These are phyloP conservation scores for Arxiozyma telluris DNA, from an alignment of 1,139 yeast genomes.

Conservation along the genomic window DNA sequence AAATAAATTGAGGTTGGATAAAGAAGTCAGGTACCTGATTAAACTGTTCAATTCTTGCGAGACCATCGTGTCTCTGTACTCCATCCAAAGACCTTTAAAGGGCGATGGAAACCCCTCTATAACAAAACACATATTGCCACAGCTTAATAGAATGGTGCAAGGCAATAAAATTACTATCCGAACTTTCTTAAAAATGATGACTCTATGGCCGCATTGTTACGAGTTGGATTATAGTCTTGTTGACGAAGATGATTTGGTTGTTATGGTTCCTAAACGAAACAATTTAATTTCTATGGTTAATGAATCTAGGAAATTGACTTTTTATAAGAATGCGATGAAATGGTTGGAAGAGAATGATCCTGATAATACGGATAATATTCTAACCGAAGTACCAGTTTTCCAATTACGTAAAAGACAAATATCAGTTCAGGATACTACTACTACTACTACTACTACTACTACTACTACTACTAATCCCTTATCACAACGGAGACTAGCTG, in stretches of 20 bases:
- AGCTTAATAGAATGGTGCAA: slow-evolving; percentile 23
- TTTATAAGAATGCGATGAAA: slow-evolving; percentile 17
- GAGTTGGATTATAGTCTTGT: slow-evolving; percentile 13
- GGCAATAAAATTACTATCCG: slow-evolving; percentile 16
- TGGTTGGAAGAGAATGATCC: slow-evolving; percentile 14
- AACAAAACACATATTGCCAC: slow-evolving; percentile 20
- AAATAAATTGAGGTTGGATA: slow-evolving; percentile 11
- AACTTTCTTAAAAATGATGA: slow-evolving; percentile 13
- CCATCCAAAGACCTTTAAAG: slow-evolving; percentile 15
- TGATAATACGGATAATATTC: slow-evolving; percentile 3
- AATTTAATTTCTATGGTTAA: slow-evolving; percentile 14
- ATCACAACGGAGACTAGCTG: neutral
- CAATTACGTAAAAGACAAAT: slow-evolving; percentile 20
- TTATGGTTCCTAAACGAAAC: slow-evolving; percentile 16
- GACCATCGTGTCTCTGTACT: slow-evolving; percentile 23
- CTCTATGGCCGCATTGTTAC: slow-evolving; percentile 26
- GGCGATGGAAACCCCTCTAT: slow-evolving; percentile 15
- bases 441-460: neutral
- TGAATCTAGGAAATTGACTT: slow-evolving; percentile 23
- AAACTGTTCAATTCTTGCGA: slow-evolving; percentile 21
- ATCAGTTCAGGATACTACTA: neutral
- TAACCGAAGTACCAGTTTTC: slow-evolving; percentile 15
- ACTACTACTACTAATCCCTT: too few relatives aligned
- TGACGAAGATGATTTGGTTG: slow-evolving; percentile 18
- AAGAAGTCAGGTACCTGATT: slow-evolving; percentile 15